Base-by-base conservation (phyloP, 2,329 filamentous ascomycete species). In the Neofusicoccum umdonicola region DNA sequence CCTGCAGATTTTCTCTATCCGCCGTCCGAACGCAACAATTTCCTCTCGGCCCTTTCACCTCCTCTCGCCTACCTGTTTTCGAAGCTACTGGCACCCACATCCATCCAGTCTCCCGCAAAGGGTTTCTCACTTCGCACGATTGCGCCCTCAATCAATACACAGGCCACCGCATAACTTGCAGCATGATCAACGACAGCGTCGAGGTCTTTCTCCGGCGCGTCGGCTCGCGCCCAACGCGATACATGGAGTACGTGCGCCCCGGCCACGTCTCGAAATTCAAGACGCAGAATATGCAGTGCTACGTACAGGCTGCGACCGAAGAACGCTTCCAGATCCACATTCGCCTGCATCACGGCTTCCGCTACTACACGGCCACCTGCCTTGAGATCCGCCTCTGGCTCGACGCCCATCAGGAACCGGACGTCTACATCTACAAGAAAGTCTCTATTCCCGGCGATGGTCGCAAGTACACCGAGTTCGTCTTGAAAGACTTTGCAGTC, bases 331-430 rank as follows among this genome's bases (percentile, higher is more conserved):
- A 51, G 15, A 19, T 60, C 6, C 52, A 50, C 41, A n/a, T 60
- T 15, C 52, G 54, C n/a, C 34, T 64, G 8, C 45, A 52, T 17
- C 44, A 51, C 9, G 44, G 39, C 19, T 64, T 60, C 52, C 22
- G 15, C 11, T 64, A 45, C 45, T 64, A 37, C 54, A 64, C 63
- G 9, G 17, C 52, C 7, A 44, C 44, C 35, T 56, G 54, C 22
- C 15, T 60, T 2, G 42, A 64, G 52, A 19, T 64, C 15, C 52
- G 63, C 44, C 52, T 64, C 13, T 60, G 45, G 35, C 44, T 64
- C 22, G 63, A 60, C 34, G 45, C 47, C 5, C 52, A 60, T 12
- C 42, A 60, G 22, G 63, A 58, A 22, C 63, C 63, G 4, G 63
- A 64, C 45, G 63, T 64, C 15, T 51, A 58, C 35, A 19, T 58